Evolutionary conservation across 352 stramenopile genomes (phyloP).

Genomic region (Phytophthora sp.): DNA sequence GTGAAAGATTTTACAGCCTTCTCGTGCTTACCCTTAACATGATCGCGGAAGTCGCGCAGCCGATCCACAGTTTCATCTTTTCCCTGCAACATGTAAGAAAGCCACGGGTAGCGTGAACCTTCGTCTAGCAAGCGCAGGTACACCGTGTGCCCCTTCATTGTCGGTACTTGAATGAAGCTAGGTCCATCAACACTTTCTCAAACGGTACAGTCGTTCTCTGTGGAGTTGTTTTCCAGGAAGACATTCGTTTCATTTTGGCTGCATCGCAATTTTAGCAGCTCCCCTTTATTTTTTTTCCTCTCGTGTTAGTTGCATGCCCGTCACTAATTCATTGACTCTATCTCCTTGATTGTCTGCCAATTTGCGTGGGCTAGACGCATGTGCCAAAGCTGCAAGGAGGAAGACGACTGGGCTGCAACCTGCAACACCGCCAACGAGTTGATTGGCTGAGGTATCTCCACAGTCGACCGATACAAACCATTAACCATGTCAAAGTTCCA

Average conservation of each 20-base stretch:
- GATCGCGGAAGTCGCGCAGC: constrained; percentile 1
- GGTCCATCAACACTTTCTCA: constrained; percentile 13
- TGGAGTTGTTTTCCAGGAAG: constrained; percentile 3
- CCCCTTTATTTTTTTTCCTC: neutral
- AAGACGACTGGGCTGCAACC: neutral
- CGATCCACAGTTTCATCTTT: constrained; percentile 14
- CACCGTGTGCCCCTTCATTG: constrained; percentile 3
- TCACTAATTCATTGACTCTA: constrained; percentile 7
- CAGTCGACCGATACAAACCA: constrained; percentile 4
- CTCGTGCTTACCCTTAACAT: constrained; percentile 4
- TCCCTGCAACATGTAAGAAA: constrained; percentile 3
- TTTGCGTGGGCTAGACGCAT: constrained; percentile 12
- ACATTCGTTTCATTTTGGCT: constrained; percentile 25
- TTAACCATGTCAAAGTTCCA: constrained; percentile 7
- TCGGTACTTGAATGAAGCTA: constrained; percentile 5
- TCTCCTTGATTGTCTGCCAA: constrained; percentile 7
- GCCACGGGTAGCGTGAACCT: constrained; percentile 16
- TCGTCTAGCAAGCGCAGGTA: constrained; percentile 19
- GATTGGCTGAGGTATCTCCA: neutral
- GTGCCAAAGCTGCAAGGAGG: constrained; percentile 1
- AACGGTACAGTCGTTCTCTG: neutral
- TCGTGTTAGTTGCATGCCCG: neutral
- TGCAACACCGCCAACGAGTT: neutral
- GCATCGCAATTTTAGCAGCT: constrained; percentile 13
- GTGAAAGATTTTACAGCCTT: constrained; percentile 4